Evolutionary conservation across 208 protist genomes (phyloP), one percentile per base, ranked within the genome.

Genomic region (Crithidia bombi): DNA sequence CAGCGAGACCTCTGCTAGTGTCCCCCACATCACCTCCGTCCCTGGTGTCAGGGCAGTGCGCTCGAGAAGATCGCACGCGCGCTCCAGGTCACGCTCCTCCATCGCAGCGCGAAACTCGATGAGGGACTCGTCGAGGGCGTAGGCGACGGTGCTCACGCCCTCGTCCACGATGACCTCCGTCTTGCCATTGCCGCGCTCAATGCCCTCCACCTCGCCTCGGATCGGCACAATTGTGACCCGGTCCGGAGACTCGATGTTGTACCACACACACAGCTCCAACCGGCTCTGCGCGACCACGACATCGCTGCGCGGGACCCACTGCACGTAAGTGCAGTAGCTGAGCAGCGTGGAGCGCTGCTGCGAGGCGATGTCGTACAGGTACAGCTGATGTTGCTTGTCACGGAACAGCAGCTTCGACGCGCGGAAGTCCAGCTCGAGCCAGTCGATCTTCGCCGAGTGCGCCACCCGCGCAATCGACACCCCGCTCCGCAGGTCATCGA

Each of bases 131-230:
- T 99, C 96, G 5, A 99, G 80, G 23, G 74, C 85, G 81, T 98
- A 98, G 33, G 85, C 89, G 17, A 98, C 93, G 41, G 93, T 97
- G 79, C 89, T 93, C 15, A 97, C 88, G 36, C 96, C 97, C 67
- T 99, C 98, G 76, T 99, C 97, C 7, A 99, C 97, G 61, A 99
- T 87, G 9, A 99, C 98, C 73, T 98, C 94, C 5, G 98, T 99
- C 68, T 95, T 94, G 41, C 92, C 97, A 43, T 93, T 86, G 52
- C 87, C 75, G 19, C 97, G 86, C 77, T 98, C 95, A 66, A 99
- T 99, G 61, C 98, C 94, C 56, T 98, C 90, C 14, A 99, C 96
- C 73, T 99, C 98, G 41, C 98, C 98, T 52, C 98, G 98, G 65
- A 99, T 98, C 4, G 94, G 92, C 30, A 98, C 89, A 23, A 98